phyloP scores from a whole-genome alignment of 352 stramenopile species.

The Phytophthora parvispora region DNA sequence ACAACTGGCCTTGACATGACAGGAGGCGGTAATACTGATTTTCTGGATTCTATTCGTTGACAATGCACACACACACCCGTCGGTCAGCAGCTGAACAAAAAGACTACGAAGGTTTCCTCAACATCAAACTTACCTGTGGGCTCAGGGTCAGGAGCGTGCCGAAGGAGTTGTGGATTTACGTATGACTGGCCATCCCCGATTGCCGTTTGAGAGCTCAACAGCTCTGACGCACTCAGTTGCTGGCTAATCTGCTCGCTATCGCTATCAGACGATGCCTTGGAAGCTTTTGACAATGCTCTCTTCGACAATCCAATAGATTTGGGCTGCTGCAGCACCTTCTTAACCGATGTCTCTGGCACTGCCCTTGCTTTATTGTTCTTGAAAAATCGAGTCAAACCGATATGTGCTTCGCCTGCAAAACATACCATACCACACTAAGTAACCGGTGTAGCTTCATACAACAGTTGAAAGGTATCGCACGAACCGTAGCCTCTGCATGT shows the following conservation, averaged over 20 bases:
- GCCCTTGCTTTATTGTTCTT: constrained; percentile 74
- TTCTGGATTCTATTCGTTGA: constrained; percentile 13
- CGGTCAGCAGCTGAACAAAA: background rate
- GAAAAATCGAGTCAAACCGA: constrained; percentile 88
- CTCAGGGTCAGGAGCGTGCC: constrained; percentile 16
- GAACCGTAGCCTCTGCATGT: constrained; percentile 76
- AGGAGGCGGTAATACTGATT: background rate
- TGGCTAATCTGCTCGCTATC: constrained; percentile 26
- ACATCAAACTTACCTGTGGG: constrained; percentile 25
- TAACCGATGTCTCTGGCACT: constrained; percentile 28
- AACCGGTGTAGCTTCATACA: background rate
- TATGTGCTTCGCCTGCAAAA: constrained; percentile 77
- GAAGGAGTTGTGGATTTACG: constrained; percentile 77
- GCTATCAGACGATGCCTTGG: constrained; percentile 20
- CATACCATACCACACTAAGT: constrained; percentile 13
- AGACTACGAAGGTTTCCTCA: background rate
- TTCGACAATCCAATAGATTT: constrained; percentile 58
- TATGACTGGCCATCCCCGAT: constrained; percentile 89
- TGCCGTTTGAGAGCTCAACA: constrained; percentile 36
- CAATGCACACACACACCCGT: background rate
- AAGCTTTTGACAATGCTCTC: constrained; percentile 22
- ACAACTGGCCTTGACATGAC: constrained; percentile 9
- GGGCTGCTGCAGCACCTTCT: constrained; percentile 40
- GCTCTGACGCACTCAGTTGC: constrained; percentile 10
- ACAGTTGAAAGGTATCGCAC: background rate